Conservation (phyloP, 2,329 filamentous ascomycete species). For the Aspergillus calidoustus region DNA sequence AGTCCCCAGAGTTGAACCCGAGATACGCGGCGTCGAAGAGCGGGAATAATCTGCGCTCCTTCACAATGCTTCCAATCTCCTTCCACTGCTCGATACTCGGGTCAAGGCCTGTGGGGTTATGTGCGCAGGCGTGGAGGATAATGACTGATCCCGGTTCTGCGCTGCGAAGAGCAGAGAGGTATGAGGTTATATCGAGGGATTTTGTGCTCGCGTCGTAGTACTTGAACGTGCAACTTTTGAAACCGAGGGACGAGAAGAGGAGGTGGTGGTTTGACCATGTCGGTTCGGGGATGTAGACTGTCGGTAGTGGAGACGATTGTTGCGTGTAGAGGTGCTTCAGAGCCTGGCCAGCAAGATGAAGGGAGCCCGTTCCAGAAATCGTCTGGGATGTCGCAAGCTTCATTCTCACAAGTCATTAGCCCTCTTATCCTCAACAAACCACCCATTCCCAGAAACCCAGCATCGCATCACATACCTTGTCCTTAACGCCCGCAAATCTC, state of each 20-base stretch:
- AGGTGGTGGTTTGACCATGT: conserved; percentile 98
- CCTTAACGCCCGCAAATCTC: conserved; percentile 9
- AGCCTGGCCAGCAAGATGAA: conserved; percentile 31
- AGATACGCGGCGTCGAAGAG: conserved; percentile 56
- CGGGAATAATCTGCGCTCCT: conserved; percentile 79
- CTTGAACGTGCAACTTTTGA: conserved; percentile 62
- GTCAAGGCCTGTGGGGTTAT: conserved; percentile 96
- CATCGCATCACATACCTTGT: conserved; percentile 17
- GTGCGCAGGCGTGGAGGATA: conserved; percentile 89
- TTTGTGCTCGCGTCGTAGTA: conserved; percentile 29
- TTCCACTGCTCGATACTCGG: conserved; percentile 90
- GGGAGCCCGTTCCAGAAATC: conserved; percentile 76
- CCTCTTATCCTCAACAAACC: no score
- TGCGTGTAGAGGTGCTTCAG: conserved; percentile 14
- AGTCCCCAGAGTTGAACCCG: conserved; percentile 33
- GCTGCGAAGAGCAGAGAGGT: conserved; percentile 18
- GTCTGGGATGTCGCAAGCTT: conserved; percentile 66
- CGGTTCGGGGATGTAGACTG: conserved; percentile 86
- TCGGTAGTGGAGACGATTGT: conserved; percentile 15
- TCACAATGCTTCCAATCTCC: conserved; percentile 76
- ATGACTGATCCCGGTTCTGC: conserved; percentile 81
- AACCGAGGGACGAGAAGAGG: conserved; percentile 85
- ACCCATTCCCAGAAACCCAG: background rate
- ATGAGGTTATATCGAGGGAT: conserved; percentile 28
- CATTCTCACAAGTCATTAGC: background rate